These are phyloP conservation scores for Xylaria sp. DNA, from an alignment of 2,329 filamentous ascomycete species.

Conservation along the genomic window DNA sequence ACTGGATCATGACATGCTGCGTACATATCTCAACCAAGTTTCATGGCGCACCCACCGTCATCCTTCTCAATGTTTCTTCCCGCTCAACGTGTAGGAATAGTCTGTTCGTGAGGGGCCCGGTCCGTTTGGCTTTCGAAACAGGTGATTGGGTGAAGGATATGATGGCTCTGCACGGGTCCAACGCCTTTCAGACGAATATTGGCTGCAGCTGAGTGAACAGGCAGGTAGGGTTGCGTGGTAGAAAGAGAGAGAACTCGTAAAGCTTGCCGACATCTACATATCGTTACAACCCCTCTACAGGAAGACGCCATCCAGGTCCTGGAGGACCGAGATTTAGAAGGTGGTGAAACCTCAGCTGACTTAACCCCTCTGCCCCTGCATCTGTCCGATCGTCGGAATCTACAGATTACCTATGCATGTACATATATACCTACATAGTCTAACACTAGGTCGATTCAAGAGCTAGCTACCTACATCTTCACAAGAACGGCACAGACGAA, in stretches of 20 bases:
- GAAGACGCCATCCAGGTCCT: constrained; percentile 14
- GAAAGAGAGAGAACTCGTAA: too few relatives aligned
- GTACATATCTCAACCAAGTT: constrained; percentile 2
- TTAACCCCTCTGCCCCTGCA: constrained; percentile 23
- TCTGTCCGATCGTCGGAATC: constrained; percentile 9
- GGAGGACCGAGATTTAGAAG: constrained; percentile 20
- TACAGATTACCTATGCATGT: too few relatives aligned
- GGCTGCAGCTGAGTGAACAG: background rate
- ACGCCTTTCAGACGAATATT: constrained; percentile 9
- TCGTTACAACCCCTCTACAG: constrained; percentile 14
- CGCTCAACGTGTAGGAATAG: constrained; percentile 1
- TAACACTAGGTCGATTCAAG: background rate
- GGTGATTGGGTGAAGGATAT: constrained; percentile 7
- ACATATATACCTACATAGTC: too few relatives aligned
- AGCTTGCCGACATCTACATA: too few relatives aligned
- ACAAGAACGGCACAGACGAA: constrained; percentile 6
- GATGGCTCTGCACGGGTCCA: constrained; percentile 1
- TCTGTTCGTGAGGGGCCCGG: constrained; percentile 11
- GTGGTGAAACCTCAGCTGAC: constrained; percentile 22
- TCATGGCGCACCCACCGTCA: constrained; percentile 7
- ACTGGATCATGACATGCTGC: constrained; percentile 1
- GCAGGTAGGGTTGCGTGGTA: too few relatives aligned
- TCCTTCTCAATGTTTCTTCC: constrained; percentile 6
- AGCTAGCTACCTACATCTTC: background rate
- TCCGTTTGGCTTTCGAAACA: constrained; percentile 17